Base-by-base conservation (phyloP, 192 early-diverging fungal species). In the Linnemannia elongata region DNA sequence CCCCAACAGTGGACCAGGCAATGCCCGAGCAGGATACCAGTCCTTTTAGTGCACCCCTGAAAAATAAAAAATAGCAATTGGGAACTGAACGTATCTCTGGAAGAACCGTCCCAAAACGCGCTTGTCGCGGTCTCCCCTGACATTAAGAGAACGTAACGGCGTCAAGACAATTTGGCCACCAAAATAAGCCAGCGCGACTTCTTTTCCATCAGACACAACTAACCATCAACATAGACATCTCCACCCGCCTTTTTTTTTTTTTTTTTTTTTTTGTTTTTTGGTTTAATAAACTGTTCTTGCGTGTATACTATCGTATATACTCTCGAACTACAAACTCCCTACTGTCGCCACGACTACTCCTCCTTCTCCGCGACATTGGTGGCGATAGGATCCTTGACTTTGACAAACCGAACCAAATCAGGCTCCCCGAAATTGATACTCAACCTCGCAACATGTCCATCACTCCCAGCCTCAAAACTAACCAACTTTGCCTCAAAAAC, bases 11-110 rank as follows among this genome's bases (percentile, higher is more conserved):
- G 68, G 73, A 13, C 20, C 72, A 55, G 60, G 73, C 36, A 75
- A 74, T 55, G 36, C 72, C 30, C 76, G 72, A 4, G 47, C 72
- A 2, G 82, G 82, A 7, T 78, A 83, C 41, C 76, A 78, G n/a
- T 57, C 82, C 4, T 78, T 83, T 41, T 83, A 75, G n/a, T 3
- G 20, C 70, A 72, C 10, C 27, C 33, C 35, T 33, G 60, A 13
- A 33, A 66, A 66, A 66, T 35, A 20, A 52, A 39, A 39, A 39
- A 39, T 39, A 39, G 38, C 38, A 39, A 39, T 39, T 39, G 38
- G 38, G 38, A 39, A 39, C 38, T 39, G 38, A 39, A 39, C 3
- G 38, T 39, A 6, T 39, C 38, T 39, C 38, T 39, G 38, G 38
- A 39, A 39, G 38, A 39, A 39, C 38, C 3, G 38, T 3, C 38